Evolutionary conservation across 1,139 yeast species (phyloP).

Genomic region (Nakaseomyces delphensis): DNA sequence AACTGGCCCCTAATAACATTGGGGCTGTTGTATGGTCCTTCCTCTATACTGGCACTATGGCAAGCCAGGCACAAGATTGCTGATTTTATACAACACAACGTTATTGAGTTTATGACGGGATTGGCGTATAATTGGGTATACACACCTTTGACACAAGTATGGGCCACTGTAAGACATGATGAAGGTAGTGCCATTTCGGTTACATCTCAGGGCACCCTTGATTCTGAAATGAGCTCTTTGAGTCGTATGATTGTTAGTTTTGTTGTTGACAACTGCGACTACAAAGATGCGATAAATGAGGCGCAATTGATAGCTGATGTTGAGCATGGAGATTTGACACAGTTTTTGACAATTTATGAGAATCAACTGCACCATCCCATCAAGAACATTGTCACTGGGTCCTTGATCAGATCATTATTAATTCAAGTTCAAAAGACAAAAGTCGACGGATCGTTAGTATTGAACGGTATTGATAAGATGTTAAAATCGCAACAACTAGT

Average conservation of each 20-base stretch:
- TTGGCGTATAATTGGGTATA: constrained; percentile 77
- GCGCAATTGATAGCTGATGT: constrained; percentile 35
- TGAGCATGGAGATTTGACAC: constrained; percentile 64
- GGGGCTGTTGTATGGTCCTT: constrained; percentile 43
- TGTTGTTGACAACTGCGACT: constrained; percentile 37
- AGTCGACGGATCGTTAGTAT: constrained; percentile 88
- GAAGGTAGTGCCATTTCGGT: constrained; percentile 60
- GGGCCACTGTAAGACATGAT: constrained; percentile 77
- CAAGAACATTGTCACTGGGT: constrained; percentile 54
- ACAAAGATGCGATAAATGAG: constrained; percentile 14
- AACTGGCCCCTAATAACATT: constrained; percentile 58
- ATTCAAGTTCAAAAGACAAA: constrained; percentile 92
- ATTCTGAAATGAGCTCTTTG: constrained; percentile 68
- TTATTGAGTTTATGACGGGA: constrained; percentile 56
- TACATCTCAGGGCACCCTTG: constrained; percentile 68
- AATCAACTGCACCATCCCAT: constrained; percentile 64
- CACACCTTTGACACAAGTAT: constrained; percentile 64
- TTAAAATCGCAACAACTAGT: constrained; percentile 86
- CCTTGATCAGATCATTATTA: constrained; percentile 63
- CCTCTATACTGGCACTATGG: constrained; percentile 37
- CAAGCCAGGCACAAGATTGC: constrained; percentile 45
- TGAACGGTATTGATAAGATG: constrained; percentile 82
- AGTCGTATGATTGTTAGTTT: constrained; percentile 84
- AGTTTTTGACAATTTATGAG: constrained; percentile 75
- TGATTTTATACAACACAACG: constrained; percentile 48